A percentile compares a stretch with the other conserved stretches of the same genome.
These are phyloP conservation scores for Delitschia confertaspora DNA, from an alignment of 495 filamentous ascomycete genomes.

Conservation along the genomic window DNA sequence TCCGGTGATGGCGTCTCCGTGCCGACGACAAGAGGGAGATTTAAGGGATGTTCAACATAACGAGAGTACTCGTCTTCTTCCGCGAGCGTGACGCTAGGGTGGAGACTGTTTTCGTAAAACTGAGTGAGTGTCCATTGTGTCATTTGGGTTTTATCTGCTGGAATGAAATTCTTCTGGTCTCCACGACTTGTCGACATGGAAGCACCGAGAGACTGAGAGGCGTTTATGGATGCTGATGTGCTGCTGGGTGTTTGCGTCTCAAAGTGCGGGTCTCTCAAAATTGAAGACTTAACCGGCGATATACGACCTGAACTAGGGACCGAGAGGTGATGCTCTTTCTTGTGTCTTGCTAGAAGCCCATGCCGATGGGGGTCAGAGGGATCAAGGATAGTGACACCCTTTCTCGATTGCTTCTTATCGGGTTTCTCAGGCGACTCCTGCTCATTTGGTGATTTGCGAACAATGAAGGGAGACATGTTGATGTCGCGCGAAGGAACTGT, in stretches of 20 bases:
- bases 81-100: constrained; percentile 60
- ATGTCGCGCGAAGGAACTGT: constrained; percentile 59
- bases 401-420: constrained; percentile 43
- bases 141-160: constrained; percentile 33
- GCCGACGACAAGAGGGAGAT: constrained; percentile 76
- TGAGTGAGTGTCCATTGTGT: constrained; percentile 81
- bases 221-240: constrained; percentile 23
- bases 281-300: constrained; percentile 30
- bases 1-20: constrained; percentile 49
- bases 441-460: constrained; percentile 35
- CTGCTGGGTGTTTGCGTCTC: constrained; percentile 8
- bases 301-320: constrained; percentile 4
- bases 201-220: constrained; percentile 39
- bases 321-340: constrained; percentile 5
- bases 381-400: constrained; percentile 53
- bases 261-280: constrained; percentile 29
- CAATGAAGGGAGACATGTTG: constrained; percentile 65
- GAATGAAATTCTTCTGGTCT: constrained; percentile 29
- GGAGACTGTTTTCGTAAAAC: constrained; percentile 67
- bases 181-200: constrained; percentile 28
- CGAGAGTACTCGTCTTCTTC: constrained; percentile 80
- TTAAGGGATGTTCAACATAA: constrained; percentile 88
- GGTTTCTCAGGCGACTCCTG: constrained; percentile 36
- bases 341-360: constrained; percentile 3
- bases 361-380: constrained; percentile 31